Conservation (phyloP, 441 rosid genomes). For the Biscutella auriculata region DNA sequence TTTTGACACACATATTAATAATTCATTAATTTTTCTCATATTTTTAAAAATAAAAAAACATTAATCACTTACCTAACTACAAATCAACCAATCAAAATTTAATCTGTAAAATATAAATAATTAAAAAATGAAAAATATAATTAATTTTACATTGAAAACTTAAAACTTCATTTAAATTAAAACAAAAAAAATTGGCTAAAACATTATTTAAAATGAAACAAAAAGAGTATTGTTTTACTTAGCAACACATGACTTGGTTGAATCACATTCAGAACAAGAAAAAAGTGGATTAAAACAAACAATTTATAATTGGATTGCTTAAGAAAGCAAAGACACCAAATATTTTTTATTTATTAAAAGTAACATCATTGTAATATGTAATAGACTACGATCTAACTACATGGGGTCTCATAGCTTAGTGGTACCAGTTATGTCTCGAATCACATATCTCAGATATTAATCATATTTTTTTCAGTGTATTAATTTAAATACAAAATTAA, state of each 20-base stretch:
- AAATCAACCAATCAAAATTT: no score
- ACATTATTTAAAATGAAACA: no score
- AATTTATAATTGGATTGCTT: neutral
- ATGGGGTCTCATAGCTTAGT: neutral
- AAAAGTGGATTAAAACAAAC: neutral
- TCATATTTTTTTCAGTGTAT: neutral
- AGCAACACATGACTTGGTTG: neutral
- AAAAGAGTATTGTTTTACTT: neutral
- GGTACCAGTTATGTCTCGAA: neutral
- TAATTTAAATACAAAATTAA: neutral
- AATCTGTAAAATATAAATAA: no score
- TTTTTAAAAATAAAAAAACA: no score
- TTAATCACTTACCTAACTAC: no score
- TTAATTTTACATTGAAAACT: no score
- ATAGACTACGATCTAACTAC: neutral
- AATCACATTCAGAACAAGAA: neutral
- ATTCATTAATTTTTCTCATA: no score
- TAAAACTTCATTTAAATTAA: no score
- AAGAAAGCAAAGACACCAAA: neutral
- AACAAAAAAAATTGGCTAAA: no score
- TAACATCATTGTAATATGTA: neutral
- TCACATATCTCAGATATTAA: neutral
- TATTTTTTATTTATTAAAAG: neutral
- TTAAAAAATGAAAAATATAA: no score
- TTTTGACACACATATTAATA: no score